These are phyloP conservation scores for Cladorrhinum sp. DNA, from an alignment of 2,329 filamentous ascomycete species.

Conservation along the genomic window DNA sequence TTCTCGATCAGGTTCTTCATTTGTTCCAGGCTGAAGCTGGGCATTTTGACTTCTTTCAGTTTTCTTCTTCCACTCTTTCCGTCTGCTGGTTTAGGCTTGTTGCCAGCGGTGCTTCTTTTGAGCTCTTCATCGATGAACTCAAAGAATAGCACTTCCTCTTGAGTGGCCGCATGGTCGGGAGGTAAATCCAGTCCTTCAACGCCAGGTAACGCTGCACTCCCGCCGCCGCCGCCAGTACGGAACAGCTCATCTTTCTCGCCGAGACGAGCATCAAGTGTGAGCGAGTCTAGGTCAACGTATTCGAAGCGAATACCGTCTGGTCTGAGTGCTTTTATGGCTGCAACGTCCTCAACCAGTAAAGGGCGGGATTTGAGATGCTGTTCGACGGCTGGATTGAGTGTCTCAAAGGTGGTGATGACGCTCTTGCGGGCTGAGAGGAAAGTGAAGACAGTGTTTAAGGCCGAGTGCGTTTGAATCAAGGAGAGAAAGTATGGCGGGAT, in stretches of 20 bases:
- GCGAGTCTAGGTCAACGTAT: constrained; percentile 79
- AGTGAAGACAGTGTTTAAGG: constrained; percentile 88
- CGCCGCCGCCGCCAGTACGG: constrained; percentile 41
- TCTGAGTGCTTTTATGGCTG: constrained; percentile 73
- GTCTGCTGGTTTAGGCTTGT: constrained; percentile 33
- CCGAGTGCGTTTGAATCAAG: constrained; percentile 62
- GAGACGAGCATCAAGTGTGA: constrained; percentile 76
- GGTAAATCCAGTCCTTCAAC: background rate
- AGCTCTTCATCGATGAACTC: constrained; percentile 91
- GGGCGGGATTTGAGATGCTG: constrained; percentile 63
- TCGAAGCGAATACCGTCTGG: constrained; percentile 77
- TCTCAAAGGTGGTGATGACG: constrained; percentile 86
- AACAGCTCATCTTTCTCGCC: constrained; percentile 64
- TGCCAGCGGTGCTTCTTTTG: constrained; percentile 50
- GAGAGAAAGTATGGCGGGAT: constrained; percentile 5
- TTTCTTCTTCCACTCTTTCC: constrained; percentile 69
- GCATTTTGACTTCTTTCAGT: constrained; percentile 84
- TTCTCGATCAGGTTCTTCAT: constrained; percentile 88
- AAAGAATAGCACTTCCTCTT: constrained; percentile 74
- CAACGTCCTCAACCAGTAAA: constrained; percentile 74
- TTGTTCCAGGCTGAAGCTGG: constrained; percentile 88
- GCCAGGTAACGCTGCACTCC: background rate
- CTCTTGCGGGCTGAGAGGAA: constrained; percentile 94
- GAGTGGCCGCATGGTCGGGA: constrained; percentile 31
- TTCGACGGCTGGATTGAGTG: constrained; percentile 80